A percentile compares a stretch with the other conserved stretches of the same genome.
These are phyloP conservation scores for Scolecobasidium constrictum DNA, from an alignment of 2,329 filamentous ascomycete species.

Conservation along the genomic window DNA sequence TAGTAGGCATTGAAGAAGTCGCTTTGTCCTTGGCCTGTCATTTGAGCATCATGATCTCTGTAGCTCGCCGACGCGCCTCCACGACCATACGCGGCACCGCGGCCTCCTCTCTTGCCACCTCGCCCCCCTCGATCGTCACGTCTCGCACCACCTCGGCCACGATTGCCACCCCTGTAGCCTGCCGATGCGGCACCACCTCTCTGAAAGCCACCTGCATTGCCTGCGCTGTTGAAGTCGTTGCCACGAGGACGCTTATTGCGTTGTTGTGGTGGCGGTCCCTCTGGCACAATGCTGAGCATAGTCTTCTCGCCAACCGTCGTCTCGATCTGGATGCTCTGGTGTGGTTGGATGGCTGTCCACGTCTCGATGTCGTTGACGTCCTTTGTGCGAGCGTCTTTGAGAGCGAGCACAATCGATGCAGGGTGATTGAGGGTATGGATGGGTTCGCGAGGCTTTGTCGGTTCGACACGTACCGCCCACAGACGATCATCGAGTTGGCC, in stretches of 20 bases:
- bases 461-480: constrained; percentile 75
- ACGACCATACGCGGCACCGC: too few species aligned
- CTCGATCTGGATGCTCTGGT: constrained; percentile 67
- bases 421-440: constrained; percentile 57
- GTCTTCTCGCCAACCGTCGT: constrained; percentile 81
- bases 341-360: constrained; percentile 66
- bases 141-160: constrained; percentile 4
- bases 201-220: background rate
- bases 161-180: constrained; percentile 6
- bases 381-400: constrained; percentile 63
- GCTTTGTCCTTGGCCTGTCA: background rate
- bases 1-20: constrained; percentile 1
- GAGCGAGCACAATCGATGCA: constrained; percentile 73
- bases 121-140: constrained; percentile 1
- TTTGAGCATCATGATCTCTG: too few species aligned
- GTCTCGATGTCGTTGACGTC: constrained; percentile 74
- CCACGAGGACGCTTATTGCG: constrained; percentile 4
- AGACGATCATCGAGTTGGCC: constrained; percentile 68
- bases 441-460: constrained; percentile 49
- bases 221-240: background rate
- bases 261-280: background rate
- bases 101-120: too few species aligned
- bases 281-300: constrained; percentile 37
- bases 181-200: background rate
- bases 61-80: too few species aligned